Evolutionary conservation across 805 yeast species (phyloP), one percentile per base, ranked within the genome.

Genomic region (Barnettozyma pratensis): DNA sequence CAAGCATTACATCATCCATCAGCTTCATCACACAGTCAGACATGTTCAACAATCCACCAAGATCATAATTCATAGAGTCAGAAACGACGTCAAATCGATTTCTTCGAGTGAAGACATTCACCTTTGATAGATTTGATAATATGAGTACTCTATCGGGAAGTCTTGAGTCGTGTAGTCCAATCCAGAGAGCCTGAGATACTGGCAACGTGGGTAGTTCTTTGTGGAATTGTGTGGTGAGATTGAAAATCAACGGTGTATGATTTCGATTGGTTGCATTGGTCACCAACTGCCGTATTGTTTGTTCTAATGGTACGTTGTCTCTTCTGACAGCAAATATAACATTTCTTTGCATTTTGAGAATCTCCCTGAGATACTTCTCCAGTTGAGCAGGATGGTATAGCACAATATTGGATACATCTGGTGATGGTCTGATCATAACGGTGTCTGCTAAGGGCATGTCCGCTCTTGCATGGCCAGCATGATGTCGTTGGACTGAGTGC

Each of bases 341-440:
- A 10, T 39, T 42, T 19, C 29, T 39, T 14, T 48, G 37, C 2
- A 14, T n/a, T 5, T 9, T 30, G 11, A 52, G 38, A 5, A 41
- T 26, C n/a, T 12, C 8, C 27, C 35, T 44, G 6, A 50, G 27
- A 14, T 46, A 50, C 5, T 7, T 19, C 30, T 30, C 31, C 5
- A 50, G 14, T 5, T 11, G 14, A 4, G 27, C 36, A 29, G 54
- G 54, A 41, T 53, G 46, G 34, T 50, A 53, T 19, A 53, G 34
- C 25, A 48, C 14, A 2, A 49, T 9, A n/a, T 29, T 19, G 5
- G 54, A 42, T 6, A 19, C 8, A 5, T 39, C 38, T 26, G 56
- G 56, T 5, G 54, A 53, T 10, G 54, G 56, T 27, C 41, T 35
- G 4, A 51, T 25, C 2, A 27, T 11, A 28, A 53, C 35, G 4